Evolutionary conservation across 73 alveolate genomes (phyloP), one percentile per base, ranked within the genome.

Genomic region (Tetrahymena elliotti): DNA sequence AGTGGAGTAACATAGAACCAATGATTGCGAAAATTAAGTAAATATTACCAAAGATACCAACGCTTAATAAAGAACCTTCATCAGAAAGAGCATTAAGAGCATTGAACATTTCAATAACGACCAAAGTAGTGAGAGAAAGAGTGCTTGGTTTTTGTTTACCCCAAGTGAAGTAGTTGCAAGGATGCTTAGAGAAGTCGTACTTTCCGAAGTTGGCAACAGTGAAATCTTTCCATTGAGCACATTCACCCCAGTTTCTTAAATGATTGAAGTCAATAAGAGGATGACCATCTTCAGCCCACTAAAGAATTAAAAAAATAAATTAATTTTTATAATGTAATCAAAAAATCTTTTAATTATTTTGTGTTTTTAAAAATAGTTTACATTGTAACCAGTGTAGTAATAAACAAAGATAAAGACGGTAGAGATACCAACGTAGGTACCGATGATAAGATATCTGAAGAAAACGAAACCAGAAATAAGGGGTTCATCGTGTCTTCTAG

Each of bases 61-160:
- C 95, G 38, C 68, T 93, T 38, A 97, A 93, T 2, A 97, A 38
- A 37, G 99, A 97, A 38, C 98, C 98, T 82, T 98, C 99, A 96
- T 98, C 99, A 20, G 99, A 97, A 53, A 98, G 97, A 35, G 99
- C 99, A 92, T 98, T 98, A 96, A 98, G 97, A 47, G 99, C 99
- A 93, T 98, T 98, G 82, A 98, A 97, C 99, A 98, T 98, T 96
- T 98, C 99, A 93, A 98, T 98, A 52, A 98, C 96, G 93, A 98
- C 99, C 92, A 98, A 94, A 8, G 97, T 99, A 20, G 99, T 97
- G 53, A 98, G 97, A 93, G 98, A 93, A 33, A 98, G 96, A 9
- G 99, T 98, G 93, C 98, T 96, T 12, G 99, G 99, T 96, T 98
- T 98, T 31, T 96, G 97, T 88, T 98, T 98, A 40, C 99, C 99